Base-by-base conservation (phyloP, 2,329 filamentous ascomycete genomes). In the Aspergillus flavus region DNA sequence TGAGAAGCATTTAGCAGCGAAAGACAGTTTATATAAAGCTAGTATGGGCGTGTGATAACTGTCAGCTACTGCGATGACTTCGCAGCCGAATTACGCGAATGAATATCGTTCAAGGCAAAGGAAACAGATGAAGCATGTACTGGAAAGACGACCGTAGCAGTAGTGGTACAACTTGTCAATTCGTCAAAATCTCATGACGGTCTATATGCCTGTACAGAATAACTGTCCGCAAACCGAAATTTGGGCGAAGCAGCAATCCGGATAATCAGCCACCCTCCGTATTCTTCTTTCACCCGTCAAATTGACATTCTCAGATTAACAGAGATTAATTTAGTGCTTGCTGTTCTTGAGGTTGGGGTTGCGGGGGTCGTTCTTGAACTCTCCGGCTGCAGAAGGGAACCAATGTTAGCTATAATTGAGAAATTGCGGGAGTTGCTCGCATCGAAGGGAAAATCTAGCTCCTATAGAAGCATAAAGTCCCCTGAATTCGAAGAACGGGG, bases 311-410 rank as follows among this genome's bases (percentile, higher is more conserved):
- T 69, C 66, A 60, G 64, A 58, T 34, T 50, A 21, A 57, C 36
- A 64, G 63, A 57, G 61, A 63, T 58, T 61, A 28, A 67, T 72
- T 72, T 77, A 79, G 71, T 79, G 77, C 72, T 78, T 77, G 66
- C 64, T 56, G 56, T 70, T 68, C 72, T 78, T 76, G 50, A 72
- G 72, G 70, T 81, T 79, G 64, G 80, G 80, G 73, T 97, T 97
- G 81, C 94, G 89, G 71, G 94, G 93, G 83, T 98, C 94, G 86
- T 97, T 96, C 89, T 94, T 96, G 88, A 87, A 97, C 85, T 98
- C 93, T 74, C 91, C 92, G 84, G 89, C 94, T 98, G 57, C 30
- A 61, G 46, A 53, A 60, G 53, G 53, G 7, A 58, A 63, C 56
- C 30, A 34, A 57, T 52, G 66, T 76, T 69, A 75, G 72, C 62